These are phyloP conservation scores for Colletotrichum siamense DNA, from an alignment of 2,329 filamentous ascomycete genomes.

Conservation along the genomic window DNA sequence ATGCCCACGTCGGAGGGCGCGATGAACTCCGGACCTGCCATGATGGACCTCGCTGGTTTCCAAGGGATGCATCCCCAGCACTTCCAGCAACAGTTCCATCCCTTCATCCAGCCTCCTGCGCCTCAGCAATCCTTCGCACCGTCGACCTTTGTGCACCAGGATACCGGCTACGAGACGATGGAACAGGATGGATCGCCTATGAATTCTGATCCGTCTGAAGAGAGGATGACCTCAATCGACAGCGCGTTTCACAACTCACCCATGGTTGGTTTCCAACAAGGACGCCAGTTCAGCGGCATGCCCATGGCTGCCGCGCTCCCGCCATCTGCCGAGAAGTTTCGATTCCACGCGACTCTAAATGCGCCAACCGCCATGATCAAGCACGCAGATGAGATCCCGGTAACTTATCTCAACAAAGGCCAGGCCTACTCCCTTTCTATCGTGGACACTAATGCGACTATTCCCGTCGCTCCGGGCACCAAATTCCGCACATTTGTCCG, in stretches of 20 bases:
- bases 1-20: slow-evolving; percentile 72
- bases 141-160: slow-evolving; percentile 80
- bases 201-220: slow-evolving; percentile 56
- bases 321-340: slow-evolving; percentile 73
- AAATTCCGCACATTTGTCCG: slow-evolving; percentile 90
- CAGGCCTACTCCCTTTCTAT: slow-evolving; percentile 91
- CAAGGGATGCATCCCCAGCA: slow-evolving; percentile 66
- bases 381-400: slow-evolving; percentile 85
- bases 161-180: slow-evolving; percentile 81
- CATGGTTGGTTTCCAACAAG: slow-evolving; percentile 64
- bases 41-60: slow-evolving; percentile 70
- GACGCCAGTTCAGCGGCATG: slow-evolving; percentile 52
- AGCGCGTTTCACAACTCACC: slow-evolving; percentile 67
- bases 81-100: slow-evolving; percentile 69
- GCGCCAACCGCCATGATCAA: slow-evolving; percentile 97
- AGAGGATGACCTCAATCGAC: slow-evolving; percentile 62
- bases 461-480: slow-evolving; percentile 63
- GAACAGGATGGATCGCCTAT: slow-evolving; percentile 76
- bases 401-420: slow-evolving; percentile 98
- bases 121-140: slow-evolving; percentile 72
- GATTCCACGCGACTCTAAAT: slow-evolving; percentile 88
- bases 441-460: slow-evolving; percentile 73
- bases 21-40: slow-evolving; percentile 63
- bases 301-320: slow-evolving; percentile 53
- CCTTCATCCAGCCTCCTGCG: slow-evolving; percentile 69